Base-by-base conservation (phyloP, 1,284 basidiomycete species). In the Irpex sp. region DNA sequence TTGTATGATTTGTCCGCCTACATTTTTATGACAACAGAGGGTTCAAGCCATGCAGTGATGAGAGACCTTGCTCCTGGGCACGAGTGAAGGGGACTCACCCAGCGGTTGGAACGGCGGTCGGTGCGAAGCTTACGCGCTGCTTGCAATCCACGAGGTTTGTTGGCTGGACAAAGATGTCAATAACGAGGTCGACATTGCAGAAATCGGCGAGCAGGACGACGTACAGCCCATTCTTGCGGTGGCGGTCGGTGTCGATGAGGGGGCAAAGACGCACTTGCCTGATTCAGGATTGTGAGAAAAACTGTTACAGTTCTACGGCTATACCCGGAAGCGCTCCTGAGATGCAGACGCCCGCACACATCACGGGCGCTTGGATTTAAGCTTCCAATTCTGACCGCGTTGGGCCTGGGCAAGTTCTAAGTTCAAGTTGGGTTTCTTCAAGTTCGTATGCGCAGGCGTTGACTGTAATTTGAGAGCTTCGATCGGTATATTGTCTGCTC, bases 61-160 rank as follows among this genome's bases (percentile, higher is more conserved):
- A 36, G 39, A 56, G 62, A 60, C 54, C 15, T 43, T 15, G 39
- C 11, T 43, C 39, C 5, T 43, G 15, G 39, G 5, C 5, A 11
- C 15, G 39, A 43, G 39, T 43, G 43, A 49, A 7, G 61, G 51
- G n/a, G 63, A 81, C 87, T 70, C 67, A 93, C 93, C 97, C 97
- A 99, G 81, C 96, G 93, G 88, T 98, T 98, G 81, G 92, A 92
- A 71, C 95, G 89, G 75, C 97, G 92, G 81, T 90, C 87, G 75
- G 87, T 95, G 77, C 95, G 92, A 77, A 99, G 94, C 85, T 98
- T 98, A 81, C 97, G 93, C 76, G 96, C 97, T 77, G 97, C 97
- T 86, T 98, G 94, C 77, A 99, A 90, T 84, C 97, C 97, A 86
- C 96, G 92, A 79, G 97, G 97, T 93, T 98, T 96, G 87, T 95